Base-by-base conservation (phyloP, 805 yeast species). In the Starmerella stellata region DNA sequence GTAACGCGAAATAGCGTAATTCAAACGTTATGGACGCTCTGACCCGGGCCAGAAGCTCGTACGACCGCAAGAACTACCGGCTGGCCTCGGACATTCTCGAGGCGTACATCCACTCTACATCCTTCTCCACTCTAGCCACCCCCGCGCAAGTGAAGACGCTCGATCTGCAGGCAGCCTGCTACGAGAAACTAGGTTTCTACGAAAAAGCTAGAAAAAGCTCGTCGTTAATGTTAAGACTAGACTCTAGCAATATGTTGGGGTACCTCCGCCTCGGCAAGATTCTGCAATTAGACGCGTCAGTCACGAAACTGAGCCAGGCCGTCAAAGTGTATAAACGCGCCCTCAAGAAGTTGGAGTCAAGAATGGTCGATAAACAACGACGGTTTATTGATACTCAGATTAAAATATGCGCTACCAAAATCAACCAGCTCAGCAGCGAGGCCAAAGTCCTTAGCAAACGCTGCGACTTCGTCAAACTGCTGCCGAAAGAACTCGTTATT, bases 211-310 rank as follows among this genome's bases (percentile, higher is more conserved):
- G 38, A 16, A 28, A 23, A 2, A 39, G 42, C 27, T 48, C 51
- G 3, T 35, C 36, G 13, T 25, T n/a, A 17, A 43, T 41, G 44
- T 27, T 48, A 29, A 35, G 36, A 19, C 16, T 36, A 19, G 36
- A 39, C 16, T 28, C 36, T 1, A 15, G 30, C 4, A 46, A 47
- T 25, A 34, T 38, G 3, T 42, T 48, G 4, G 51, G 51, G 14
- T 48, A 48, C 23, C 35, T 48, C 11, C 32, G 51, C n/a, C 30
- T 48, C 25, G 51, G 50, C 29, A 43, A 41, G 30, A 31, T 47
- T 7, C 38, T 46, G 31, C 46, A 40, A 19, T 36, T 38, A 29
- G 32, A 27, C 3, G 36, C 34, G n/a, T 43, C 34, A 3, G 34
- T 38, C 25, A 21, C 13, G 8, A 7, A 15, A 32, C 30, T 33